Base-by-base conservation (phyloP, 352 stramenopile genomes). In the Phytophthora hybrid region DNA sequence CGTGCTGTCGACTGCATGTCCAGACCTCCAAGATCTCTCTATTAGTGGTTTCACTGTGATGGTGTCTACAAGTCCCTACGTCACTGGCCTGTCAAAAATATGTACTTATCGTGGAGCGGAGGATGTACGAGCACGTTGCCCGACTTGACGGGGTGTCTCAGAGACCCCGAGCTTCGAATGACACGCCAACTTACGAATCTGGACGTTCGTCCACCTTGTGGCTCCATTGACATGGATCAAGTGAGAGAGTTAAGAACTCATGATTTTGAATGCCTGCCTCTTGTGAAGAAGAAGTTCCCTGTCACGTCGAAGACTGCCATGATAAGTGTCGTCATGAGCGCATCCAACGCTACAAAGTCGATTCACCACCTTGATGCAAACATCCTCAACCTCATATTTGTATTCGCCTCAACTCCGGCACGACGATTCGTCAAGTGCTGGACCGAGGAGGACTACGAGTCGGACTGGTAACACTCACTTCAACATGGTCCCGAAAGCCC, bases 401-500 rank as follows among this genome's bases (percentile, higher is more conserved):
- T 46, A 46, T 46, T 46, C 13, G 37, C 37, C 11, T 14, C 37
- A 44, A 44, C 37, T 44, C 37, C 37, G 11, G 37, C 37, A 9
- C 37, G 5, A 7, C 37, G 37, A 46, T 13, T 6, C 8, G 37
- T 18, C 37, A 46, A 46, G 37, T 46, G 37, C 37, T 18, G 37
- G 37, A 46, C 37, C 37, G 37, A 13, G 16, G 37, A 13, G 37
- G 37, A 26, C 23, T 26, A 26, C 23, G 23, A 26, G n/a, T n/a
- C n/a, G 1, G 23, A 26, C 23, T 26, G 23, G 23, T 26, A 26
- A 26, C 23, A 26, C 23, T 26, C 44, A 52, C 55, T 71, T 71
- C 63, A 71, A 71, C 54, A 47, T 59, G 13, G n/a, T 55, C 37
- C 57, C 57, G 39, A 31, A 3, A 31, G 4, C 26, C 26, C 14